Evolutionary conservation across 441 rosid genomes (phyloP).

Genomic region (Gossypium davidsonii): DNA sequence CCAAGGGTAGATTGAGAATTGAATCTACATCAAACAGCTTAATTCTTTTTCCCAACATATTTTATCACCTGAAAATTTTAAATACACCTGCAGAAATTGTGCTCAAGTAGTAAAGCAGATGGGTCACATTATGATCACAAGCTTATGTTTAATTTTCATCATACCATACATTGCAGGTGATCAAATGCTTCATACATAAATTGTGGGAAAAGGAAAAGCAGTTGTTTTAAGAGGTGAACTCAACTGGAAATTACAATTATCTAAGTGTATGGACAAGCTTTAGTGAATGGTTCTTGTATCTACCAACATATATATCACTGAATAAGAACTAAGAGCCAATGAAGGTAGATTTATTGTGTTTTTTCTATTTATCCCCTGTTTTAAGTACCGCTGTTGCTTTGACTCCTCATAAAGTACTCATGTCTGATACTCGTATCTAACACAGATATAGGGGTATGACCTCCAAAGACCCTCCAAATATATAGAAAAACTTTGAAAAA

Average conservation of each 20-base stretch:
- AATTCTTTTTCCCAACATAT: background rate
- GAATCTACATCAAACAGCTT: background rate
- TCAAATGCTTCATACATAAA: background rate
- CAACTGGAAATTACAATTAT: background rate
- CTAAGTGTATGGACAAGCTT: background rate
- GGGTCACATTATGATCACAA: background rate
- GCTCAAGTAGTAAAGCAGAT: no score
- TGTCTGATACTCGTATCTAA: background rate
- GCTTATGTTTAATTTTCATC: background rate
- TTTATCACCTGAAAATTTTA: background rate
- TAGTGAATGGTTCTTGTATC: background rate
- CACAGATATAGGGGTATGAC: background rate
- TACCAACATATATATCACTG: background rate
- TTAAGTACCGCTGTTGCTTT: background rate
- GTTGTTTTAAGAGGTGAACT: background rate
- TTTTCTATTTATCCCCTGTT: background rate
- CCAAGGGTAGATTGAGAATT: background rate
- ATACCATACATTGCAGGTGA: background rate
- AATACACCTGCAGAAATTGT: no score
- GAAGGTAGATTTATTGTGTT: background rate
- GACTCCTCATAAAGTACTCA: background rate
- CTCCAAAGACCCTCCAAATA: background rate
- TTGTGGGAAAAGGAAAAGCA: background rate
- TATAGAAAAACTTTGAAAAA: background rate
- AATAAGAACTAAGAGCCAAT: background rate